A percentile compares a stretch with the other conserved stretches of the same genome.
These are phyloP conservation scores for Xylariomycetidae sp. DNA, from an alignment of 2,329 filamentous ascomycete genomes.

Conservation along the genomic window DNA sequence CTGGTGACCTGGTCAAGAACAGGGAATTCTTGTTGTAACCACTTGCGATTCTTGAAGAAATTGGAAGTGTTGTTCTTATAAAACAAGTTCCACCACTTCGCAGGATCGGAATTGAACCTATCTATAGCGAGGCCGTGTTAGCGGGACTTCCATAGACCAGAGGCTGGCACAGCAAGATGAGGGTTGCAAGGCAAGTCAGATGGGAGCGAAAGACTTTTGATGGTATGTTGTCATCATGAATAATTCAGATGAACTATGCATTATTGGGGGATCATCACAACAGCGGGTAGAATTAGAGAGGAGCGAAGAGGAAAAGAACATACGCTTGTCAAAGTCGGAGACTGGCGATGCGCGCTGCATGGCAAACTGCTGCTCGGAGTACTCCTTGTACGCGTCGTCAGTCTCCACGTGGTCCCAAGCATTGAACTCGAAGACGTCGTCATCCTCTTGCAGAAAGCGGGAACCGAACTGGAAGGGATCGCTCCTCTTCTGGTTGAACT, in stretches of 20 bases:
- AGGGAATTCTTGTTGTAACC: conserved; percentile 94
- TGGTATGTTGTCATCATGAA: conserved; percentile 52
- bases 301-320: conserved; percentile 27
- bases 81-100: conserved; percentile 97
- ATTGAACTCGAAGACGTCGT: conserved; percentile 95
- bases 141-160: conserved; percentile 18
- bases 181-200: conserved; percentile 43
- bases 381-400: conserved; percentile 80
- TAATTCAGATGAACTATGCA: conserved; percentile 69
- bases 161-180: not conserved
- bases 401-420: conserved; percentile 98
- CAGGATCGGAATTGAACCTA: conserved; percentile 84
- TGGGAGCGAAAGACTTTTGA: conserved; percentile 67
- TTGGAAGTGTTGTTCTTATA: conserved; percentile 97
- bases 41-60: conserved; percentile 98
- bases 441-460: conserved; percentile 72
- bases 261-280: conserved; percentile 51
- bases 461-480: conserved; percentile 97
- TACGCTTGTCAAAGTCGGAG: conserved; percentile 85
- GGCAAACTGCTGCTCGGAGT: conserved; percentile 75
- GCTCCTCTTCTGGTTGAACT: conserved; percentile 72
- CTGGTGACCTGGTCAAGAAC: conserved; percentile 71
- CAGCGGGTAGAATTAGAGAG: conserved; percentile 14
- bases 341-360: conserved; percentile 83
- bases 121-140: conserved; percentile 41